These are phyloP conservation scores for Amanita molliuscula DNA, from an alignment of 768 basidiomycete genomes.

Conservation along the genomic window DNA sequence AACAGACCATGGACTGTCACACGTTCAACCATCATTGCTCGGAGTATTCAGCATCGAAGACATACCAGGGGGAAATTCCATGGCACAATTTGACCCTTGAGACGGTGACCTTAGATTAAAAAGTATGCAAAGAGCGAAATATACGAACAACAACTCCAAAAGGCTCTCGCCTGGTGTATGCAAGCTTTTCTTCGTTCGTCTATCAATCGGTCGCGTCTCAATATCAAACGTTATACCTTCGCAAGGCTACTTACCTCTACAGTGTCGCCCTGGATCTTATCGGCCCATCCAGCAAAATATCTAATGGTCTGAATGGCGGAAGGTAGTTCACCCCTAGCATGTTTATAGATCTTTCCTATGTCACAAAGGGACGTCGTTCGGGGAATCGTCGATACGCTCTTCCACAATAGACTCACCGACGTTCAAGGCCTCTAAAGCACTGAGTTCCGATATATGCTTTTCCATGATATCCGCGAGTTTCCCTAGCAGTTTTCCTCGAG, in stretches of 20 bases:
- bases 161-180: conserved; percentile 19
- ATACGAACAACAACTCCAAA: conserved; percentile 15
- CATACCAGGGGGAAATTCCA: conserved; percentile 5
- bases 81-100: conserved; percentile 2
- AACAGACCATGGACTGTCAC: conserved; percentile 36
- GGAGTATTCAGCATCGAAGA: background rate
- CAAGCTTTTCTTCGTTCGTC: conserved; percentile 18
- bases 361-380: background rate
- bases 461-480: conserved; percentile 55
- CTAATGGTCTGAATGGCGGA: conserved; percentile 26
- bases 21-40: too few species aligned
- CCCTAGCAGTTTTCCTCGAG: conserved; percentile 25
- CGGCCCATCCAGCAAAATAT: conserved; percentile 84
- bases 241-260: conserved; percentile 32
- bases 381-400: conserved; percentile 6
- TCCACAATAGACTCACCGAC: conserved; percentile 26
- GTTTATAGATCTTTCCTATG: background rate
- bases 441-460: conserved; percentile 41
- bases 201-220: background rate
- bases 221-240: background rate
- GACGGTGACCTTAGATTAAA: background rate
- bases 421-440: conserved; percentile 61
- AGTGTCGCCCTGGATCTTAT: conserved; percentile 65
- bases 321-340: background rate
- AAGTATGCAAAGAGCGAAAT: background rate